A percentile compares a stretch with the other conserved stretches of the same genome.
These are phyloP conservation scores for Closterium sp. DNA, from an alignment of 139 green algal genomes.

Conservation along the genomic window DNA sequence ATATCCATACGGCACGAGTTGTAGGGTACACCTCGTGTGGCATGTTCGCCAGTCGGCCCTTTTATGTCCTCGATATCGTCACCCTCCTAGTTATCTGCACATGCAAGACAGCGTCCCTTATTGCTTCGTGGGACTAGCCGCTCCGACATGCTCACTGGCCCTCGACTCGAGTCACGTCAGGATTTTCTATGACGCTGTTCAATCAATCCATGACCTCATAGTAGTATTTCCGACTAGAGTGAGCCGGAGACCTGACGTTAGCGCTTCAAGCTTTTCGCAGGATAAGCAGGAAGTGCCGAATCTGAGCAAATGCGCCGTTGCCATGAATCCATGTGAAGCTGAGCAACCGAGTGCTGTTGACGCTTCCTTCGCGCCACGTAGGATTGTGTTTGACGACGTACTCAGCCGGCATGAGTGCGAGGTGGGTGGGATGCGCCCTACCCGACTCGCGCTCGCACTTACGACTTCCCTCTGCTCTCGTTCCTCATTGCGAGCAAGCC, in stretches of 20 bases:
- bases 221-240: too few relatives aligned
- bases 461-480: background rate
- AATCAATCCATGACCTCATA: too few relatives aligned
- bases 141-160: too few relatives aligned
- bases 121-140: background rate
- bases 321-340: background rate
- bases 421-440: background rate
- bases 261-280: too few relatives aligned
- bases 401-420: background rate
- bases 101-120: background rate
- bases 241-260: too few relatives aligned
- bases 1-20: background rate
- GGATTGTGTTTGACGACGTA: background rate
- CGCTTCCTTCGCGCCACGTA: background rate
- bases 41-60: background rate
- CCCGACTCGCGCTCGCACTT: background rate
- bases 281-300: too few relatives aligned
- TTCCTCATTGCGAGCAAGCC: background rate
- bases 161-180: too few relatives aligned
- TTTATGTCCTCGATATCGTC: background rate
- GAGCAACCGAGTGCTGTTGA: background rate
- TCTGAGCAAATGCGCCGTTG: background rate
- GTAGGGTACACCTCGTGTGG: background rate
- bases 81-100: background rate
- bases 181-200: too few relatives aligned